Evolutionary conservation across 371 early-diverging fungal genomes (phyloP).

Genomic region (Mortierella sp.): DNA sequence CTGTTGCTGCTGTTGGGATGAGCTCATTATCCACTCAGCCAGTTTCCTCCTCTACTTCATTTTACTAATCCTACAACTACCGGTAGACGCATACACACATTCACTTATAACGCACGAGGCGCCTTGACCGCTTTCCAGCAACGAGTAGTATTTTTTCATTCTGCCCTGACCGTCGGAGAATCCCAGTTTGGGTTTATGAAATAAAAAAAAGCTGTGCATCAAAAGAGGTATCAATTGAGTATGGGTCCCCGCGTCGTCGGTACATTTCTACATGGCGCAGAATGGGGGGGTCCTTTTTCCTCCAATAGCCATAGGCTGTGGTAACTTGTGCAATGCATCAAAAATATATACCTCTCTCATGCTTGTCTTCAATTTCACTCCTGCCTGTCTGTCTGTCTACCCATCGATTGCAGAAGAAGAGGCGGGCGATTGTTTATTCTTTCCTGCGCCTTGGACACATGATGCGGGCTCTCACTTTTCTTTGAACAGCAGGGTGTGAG

Average conservation of each 20-base stretch:
- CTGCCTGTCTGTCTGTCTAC: background rate
- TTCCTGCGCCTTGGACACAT: conserved; percentile 12
- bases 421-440: background rate
- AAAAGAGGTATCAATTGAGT: background rate
- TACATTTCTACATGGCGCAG: background rate
- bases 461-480: conserved; percentile 23
- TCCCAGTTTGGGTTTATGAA: background rate
- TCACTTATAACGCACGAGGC: background rate
- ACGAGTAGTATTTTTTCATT: background rate
- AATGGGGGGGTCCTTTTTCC: no score
- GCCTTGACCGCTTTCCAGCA: background rate
- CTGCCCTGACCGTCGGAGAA: conserved; percentile 2
- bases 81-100: background rate
- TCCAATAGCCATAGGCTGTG: no score
- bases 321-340: conserved; percentile 7
- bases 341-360: background rate
- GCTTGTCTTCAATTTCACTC: background rate
- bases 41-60: background rate
- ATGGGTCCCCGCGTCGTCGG: no score
- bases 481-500: conserved; percentile 6
- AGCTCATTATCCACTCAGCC: background rate
- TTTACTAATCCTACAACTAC: background rate
- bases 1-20: conserved; percentile 2
- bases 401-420: no score
- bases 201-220: conserved; percentile 4